Evolutionary conservation across 306 rosid genomes (phyloP), one percentile per base, ranked within the genome.

Genomic region (Dalbergia cultrata): DNA sequence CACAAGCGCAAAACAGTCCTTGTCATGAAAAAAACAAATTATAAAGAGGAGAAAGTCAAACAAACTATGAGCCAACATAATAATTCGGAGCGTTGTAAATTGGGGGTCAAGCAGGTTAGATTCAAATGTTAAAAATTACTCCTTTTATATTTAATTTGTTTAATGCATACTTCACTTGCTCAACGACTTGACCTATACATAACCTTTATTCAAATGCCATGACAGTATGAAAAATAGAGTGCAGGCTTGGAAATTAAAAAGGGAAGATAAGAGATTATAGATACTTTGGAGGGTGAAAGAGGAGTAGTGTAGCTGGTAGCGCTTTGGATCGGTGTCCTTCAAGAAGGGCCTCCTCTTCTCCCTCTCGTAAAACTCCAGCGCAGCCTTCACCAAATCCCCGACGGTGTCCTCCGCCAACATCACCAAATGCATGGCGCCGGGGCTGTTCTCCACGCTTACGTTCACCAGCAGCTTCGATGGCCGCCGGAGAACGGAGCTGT

Each of bases 301-400:
- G 16, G 97, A 92, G 84, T 87, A 88, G 68, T 92, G 93, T 67
- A 90, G 93, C 14, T 82, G 68, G 19, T 90, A 88, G 69, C 76
- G 78, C 33, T 34, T 84, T 8, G 89, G 91, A 74, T 90, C 87
- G 5, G 72, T 71, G 57, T 73, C 75, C 43, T 64, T 80, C 86
- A 92, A 77, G 65, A 90, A 34, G 0, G 94, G 93, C 78, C 93
- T 87, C 9, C 91, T 83, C 83, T 73, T 90, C 74, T 90, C 91
- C 69, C 22, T 81, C 12, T 49, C 61, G 70, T 92, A 88, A 9
- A 79, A 79, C 12, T 76, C 85, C 63, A 90, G 64, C n/a, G 86
- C 80, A 1, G 87, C 71, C 74, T 83, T 88, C 1, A 87, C 75
- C 80, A 92, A 78, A 75, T 88, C 90, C 3, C 45, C 62, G 10